A percentile compares a stretch with the other conserved stretches of the same genome.
Evolutionary conservation across 768 basidiomycete genomes (phyloP).

Genomic region (Calvatia gigantea): DNA sequence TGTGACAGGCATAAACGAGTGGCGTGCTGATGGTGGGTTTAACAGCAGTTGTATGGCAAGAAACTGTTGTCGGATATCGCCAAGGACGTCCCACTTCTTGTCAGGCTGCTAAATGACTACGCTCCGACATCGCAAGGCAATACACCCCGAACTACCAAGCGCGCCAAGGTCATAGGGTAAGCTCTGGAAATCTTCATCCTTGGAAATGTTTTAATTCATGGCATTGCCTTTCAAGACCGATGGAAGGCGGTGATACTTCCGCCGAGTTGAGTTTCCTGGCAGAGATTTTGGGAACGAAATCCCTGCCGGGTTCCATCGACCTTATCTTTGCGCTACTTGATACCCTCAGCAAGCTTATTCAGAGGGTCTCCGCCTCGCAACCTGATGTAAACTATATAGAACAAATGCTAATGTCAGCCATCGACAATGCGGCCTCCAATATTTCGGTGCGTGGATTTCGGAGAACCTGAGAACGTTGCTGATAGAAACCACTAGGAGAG

Average conservation of each 20-base stretch:
- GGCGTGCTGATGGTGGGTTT: neutral
- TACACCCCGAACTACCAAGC: slow-evolving; percentile 56
- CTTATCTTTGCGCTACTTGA: slow-evolving; percentile 73
- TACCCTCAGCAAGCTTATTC: slow-evolving; percentile 62
- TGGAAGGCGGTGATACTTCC: slow-evolving; percentile 35
- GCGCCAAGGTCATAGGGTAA: slow-evolving; percentile 58
- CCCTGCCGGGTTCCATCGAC: slow-evolving; percentile 66
- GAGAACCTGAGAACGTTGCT: neutral
- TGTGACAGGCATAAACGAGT: neutral
- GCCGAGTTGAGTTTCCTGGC: slow-evolving; percentile 54
- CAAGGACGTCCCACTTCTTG: slow-evolving; percentile 47
- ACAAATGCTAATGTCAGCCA: slow-evolving; percentile 80
- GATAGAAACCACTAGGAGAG: slow-evolving; percentile 37
- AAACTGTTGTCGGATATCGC: slow-evolving; percentile 46
- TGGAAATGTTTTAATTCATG: neutral
- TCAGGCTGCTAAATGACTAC: slow-evolving; percentile 46
- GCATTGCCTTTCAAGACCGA: slow-evolving; percentile 9
- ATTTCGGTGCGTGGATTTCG: slow-evolving; percentile 41
- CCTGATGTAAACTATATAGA: slow-evolving; percentile 77
- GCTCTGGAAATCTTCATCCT: slow-evolving; percentile 16
- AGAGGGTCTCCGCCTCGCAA: slow-evolving; percentile 46
- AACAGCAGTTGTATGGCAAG: slow-evolving; percentile 45
- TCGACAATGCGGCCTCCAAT: slow-evolving; percentile 61
- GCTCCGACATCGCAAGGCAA: slow-evolving; percentile 40
- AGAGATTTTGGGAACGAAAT: slow-evolving; percentile 65